A percentile compares a stretch with the other conserved stretches of the same genome.
Conservation (phyloP, 164 flowering plant species). For the Brasenia schreberi region DNA sequence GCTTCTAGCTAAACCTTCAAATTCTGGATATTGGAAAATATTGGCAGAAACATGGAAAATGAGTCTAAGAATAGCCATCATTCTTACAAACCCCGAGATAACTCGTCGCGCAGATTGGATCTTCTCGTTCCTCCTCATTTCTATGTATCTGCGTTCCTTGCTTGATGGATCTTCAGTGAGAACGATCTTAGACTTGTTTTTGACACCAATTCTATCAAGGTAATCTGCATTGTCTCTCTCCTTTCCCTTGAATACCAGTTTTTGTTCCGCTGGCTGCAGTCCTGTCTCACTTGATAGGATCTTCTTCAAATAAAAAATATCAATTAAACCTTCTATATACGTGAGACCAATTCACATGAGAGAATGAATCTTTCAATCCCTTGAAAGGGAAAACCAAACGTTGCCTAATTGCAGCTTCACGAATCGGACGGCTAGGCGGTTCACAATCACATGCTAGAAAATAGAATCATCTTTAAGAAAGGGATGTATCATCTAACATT, state of each 20-base stretch:
- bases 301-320: conserved; percentile 30
- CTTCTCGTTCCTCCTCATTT: conserved; percentile 48
- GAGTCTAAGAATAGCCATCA: neutral
- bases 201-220: conserved; percentile 49
- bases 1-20: neutral
- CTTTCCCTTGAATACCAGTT: conserved; percentile 41
- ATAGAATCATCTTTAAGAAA: no score
- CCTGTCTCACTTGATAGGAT: conserved; percentile 43
- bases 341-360: neutral
- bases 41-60: neutral
- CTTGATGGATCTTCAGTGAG: conserved; percentile 53
- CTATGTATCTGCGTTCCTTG: conserved; percentile 38
- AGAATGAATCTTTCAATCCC: neutral
- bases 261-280: conserved; percentile 45
- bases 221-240: conserved; percentile 44
- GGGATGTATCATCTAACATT: no score
- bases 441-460: no score
- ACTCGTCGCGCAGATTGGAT: conserved; percentile 42
- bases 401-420: no score
- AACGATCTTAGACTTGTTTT: conserved; percentile 48
- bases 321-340: neutral
- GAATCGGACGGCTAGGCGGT: no score
- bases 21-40: neutral
- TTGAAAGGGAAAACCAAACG: neutral
- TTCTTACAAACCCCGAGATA: conserved; percentile 34